Base-by-base conservation (phyloP, 805 yeast genomes). In the Tetrapisispora iriomotensis region DNA sequence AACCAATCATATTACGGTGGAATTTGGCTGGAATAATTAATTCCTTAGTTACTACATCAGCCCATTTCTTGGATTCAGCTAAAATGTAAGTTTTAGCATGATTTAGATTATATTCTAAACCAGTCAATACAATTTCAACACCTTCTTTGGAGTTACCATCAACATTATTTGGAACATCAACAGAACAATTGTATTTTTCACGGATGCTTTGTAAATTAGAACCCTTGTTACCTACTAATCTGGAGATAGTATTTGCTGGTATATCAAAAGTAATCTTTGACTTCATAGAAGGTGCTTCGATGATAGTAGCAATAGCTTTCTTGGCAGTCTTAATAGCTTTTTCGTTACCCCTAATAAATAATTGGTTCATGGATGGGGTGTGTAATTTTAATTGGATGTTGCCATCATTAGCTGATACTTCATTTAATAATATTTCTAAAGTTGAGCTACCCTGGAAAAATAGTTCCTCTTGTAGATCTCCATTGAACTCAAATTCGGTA, bases 211-310 rank as follows among this genome's bases (percentile, higher is more conserved):
- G 74, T 54, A 92, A 64, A 55, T 77, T 76, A 31, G 84, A 65
- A 40, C 99, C 98, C 44, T 76, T 82, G 57, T 81, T 82, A 49
- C 99, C 99, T 60, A 92, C 86, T 39, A 94, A 69, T 62, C 92
- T 78, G 22, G 92, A 72, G 43, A 90, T 66, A 35, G 77, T 74
- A 37, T 69, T 64, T 2, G 77, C 61, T 45, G 96, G 94, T 56
- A 86, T 77, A 23, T 67, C 68, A 38, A 80, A 56, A 29, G 64
- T 61, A 15, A 73, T 64, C 14, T 71, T 56, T 41, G 47, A 41
- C 15, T 57, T 53, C 27, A 40, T 48, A 18, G 55, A 47, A 14
- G 59, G 54, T 8, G 52, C 37, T 15, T 44, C 50, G 8, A 50
- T 55, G 51, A 61, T 68, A 4, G 47, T 38, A 8, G 47, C 46